Base-by-base conservation (phyloP, 176 grass and related monocot species). In the Juncus inflexus region DNA sequence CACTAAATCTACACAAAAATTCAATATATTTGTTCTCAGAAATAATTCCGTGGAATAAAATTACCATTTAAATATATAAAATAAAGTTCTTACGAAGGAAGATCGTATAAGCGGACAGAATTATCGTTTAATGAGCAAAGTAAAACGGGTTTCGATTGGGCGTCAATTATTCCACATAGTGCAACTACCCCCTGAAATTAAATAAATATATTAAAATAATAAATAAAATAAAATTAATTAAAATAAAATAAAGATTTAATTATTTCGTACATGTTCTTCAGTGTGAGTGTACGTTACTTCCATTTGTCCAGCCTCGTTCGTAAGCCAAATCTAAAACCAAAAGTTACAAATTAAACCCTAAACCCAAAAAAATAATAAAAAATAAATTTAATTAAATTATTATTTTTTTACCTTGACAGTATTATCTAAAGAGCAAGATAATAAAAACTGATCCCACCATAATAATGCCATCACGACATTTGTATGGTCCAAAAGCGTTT, bases 381-480 rank as follows among this genome's bases (percentile, higher is more conserved):
- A 55, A 36, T 66, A 69, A 3, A 35, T 45, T 50, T 69, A 61
- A 35, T 12, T 61, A 62, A 38, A 68, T 78, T 72, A 28, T 28
- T 28, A 28, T 28, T 28, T 28, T 28, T 28, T 28, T 72, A 99
- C 95, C 83, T 99, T 99, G 83, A 99, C 77, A 67, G 95, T 90
- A 72, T 64, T 72, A 64, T 99, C 95, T 77, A 99, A 83, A 49
- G 95, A 99, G 76, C 83, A 99, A 6, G 95, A 99, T 78, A 99
- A 74, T 52, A 99, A 79, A 78, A 99, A 99, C 40, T 99, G 86
- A 66, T 99, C 89, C 95, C 95, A 99, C 70, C 89, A 94, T 39
- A 99, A 73, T 40, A 99, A 58, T 75, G 89, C 89, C 89, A 94
- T 99, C 40, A 99, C 89, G 57, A 84, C 83, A 55, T 66, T 76